These are phyloP conservation scores for Fusarium tanahbumbuense DNA, from an alignment of 2,329 filamentous ascomycete species.

Conservation along the genomic window DNA sequence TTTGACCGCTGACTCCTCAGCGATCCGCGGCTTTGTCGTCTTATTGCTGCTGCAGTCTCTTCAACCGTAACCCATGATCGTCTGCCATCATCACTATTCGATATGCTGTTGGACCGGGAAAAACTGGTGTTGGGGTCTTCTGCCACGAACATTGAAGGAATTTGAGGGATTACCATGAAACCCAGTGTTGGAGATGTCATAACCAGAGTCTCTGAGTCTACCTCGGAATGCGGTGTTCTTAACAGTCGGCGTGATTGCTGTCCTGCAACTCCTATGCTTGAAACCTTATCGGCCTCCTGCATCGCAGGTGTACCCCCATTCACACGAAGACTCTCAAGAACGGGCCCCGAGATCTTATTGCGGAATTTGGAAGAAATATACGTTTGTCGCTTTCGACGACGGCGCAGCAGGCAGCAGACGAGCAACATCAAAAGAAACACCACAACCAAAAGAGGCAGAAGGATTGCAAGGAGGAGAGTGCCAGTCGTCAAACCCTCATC, in stretches of 20 bases:
- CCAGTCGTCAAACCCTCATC: slow-evolving; percentile 47
- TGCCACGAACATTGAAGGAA: slow-evolving; percentile 43
- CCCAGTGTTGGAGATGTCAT: slow-evolving; percentile 47
- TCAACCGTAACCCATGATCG: slow-evolving; percentile 54
- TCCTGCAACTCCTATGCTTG: slow-evolving; percentile 5
- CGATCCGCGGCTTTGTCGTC: slow-evolving; percentile 44
- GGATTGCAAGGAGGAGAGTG: slow-evolving; percentile 57
- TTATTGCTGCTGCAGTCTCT: slow-evolving; percentile 38
- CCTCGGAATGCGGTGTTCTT: slow-evolving; percentile 43
- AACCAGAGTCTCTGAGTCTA: slow-evolving; percentile 40
- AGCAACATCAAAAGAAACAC: slow-evolving; percentile 50
- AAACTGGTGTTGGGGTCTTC: slow-evolving; percentile 41
- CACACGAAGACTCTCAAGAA: slow-evolving; percentile 46
- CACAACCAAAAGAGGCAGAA: slow-evolving; percentile 57
- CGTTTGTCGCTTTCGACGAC: slow-evolving; percentile 45
- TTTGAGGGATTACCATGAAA: slow-evolving; percentile 34
- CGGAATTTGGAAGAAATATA: slow-evolving; percentile 49
- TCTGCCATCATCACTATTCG: slow-evolving; percentile 44
- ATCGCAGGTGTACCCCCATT: slow-evolving; percentile 45
- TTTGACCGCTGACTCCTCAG: slow-evolving; percentile 43
- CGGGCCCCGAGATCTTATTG: slow-evolving; percentile 50
- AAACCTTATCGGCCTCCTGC: slow-evolving; percentile 38
- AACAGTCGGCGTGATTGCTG: slow-evolving; percentile 25
- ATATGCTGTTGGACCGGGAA: slow-evolving; percentile 36
- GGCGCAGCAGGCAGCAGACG: slow-evolving; percentile 51